Evolutionary conservation across 2,329 filamentous ascomycete species (phyloP).

Genomic region (Colletotrichum sp.): DNA sequence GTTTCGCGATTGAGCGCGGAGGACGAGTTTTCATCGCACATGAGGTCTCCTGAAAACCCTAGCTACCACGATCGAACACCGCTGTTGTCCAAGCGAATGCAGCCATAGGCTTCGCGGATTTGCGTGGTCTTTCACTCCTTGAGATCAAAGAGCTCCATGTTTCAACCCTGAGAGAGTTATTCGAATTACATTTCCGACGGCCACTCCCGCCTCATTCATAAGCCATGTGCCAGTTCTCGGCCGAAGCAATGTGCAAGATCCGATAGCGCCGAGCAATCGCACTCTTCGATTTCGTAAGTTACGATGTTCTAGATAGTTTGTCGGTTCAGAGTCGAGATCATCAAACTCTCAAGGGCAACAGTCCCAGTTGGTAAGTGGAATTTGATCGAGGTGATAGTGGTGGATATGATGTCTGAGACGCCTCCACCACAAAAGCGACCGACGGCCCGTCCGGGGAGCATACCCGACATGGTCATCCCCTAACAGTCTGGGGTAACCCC

Average conservation of each 20-base stretch:
- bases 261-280: not conserved
- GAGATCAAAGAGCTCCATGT: too few species aligned
- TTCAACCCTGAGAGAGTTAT: not conserved
- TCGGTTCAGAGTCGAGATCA: not conserved
- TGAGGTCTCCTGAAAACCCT: too few species aligned
- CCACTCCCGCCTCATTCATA: not conserved
- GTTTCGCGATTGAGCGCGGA: too few species aligned
- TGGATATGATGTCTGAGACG: not conserved
- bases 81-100: too few species aligned
- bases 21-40: too few species aligned
- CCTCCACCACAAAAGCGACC: not conserved
- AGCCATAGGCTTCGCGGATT: too few species aligned
- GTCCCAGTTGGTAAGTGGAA: not conserved
- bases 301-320: not conserved
- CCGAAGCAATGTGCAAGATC: not conserved
- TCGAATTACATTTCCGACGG: not conserved
- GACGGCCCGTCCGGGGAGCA: not conserved
- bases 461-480: not conserved
- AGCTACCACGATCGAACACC: too few species aligned
- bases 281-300: fast-evolving
- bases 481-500: constrained; percentile 14
- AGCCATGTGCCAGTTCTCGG: not conserved
- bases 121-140: too few species aligned
- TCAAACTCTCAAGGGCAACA: not conserved
- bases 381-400: not conserved